These are phyloP conservation scores for Penicillium parvum DNA, from an alignment of 495 filamentous ascomycete species.

Conservation along the genomic window DNA sequence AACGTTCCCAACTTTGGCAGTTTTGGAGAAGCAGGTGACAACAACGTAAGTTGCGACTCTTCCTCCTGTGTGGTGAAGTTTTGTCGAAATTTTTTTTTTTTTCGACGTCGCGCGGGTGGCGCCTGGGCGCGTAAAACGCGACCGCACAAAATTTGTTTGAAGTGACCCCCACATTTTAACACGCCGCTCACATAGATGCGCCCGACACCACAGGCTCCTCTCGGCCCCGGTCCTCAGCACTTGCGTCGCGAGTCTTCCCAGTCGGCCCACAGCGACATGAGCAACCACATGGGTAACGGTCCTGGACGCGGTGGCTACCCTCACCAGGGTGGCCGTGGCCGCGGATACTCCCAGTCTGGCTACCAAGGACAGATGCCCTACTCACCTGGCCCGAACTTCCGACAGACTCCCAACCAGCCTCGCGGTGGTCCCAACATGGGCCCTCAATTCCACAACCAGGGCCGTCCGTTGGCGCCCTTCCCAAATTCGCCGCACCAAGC, in stretches of 20 bases:
- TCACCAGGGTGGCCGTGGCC: constrained; percentile 61
- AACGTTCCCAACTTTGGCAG: constrained; percentile 76
- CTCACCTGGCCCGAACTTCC: constrained; percentile 59
- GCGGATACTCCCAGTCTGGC: constrained; percentile 56
- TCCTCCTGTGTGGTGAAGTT: not conserved
- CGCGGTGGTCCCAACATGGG: constrained; percentile 60
- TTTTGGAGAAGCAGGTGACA: constrained; percentile 60
- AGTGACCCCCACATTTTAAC: constrained; percentile 8
- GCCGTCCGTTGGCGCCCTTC: constrained; percentile 51
- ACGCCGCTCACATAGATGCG: constrained; percentile 49
- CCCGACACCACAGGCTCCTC: constrained; percentile 54
- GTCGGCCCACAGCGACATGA: constrained; percentile 72
- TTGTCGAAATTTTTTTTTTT: constrained; percentile 1
- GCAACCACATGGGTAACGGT: constrained; percentile 51
- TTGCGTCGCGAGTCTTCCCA: constrained; percentile 78
- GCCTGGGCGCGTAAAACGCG: constrained; percentile 7
- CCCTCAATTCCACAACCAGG: constrained; percentile 60
- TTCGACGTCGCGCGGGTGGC: constrained; percentile 1
- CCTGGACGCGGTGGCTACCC: constrained; percentile 52
- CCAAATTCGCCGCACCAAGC: constrained; percentile 64
- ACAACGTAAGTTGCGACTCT: constrained; percentile 55
- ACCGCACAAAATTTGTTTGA: constrained; percentile 8
- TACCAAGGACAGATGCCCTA: constrained; percentile 62
- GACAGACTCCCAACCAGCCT: constrained; percentile 55
- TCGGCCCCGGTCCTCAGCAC: constrained; percentile 64